A percentile compares a stretch with the other conserved stretches of the same genome.
Evolutionary conservation across 1,284 basidiomycete species (phyloP).

Genomic region (Pulveroboletus sp.): DNA sequence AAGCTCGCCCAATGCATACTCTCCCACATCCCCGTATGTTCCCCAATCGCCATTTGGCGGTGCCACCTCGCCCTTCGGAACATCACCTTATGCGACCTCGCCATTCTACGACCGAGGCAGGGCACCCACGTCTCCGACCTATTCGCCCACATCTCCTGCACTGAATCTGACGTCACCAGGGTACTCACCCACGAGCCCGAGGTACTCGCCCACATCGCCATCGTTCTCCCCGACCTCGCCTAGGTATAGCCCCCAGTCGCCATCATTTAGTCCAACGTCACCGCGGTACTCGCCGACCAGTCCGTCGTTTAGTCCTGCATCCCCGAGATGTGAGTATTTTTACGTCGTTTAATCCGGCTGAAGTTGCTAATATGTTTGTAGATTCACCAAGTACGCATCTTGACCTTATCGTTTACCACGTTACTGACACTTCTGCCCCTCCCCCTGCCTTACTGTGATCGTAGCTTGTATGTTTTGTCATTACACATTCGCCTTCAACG

Average conservation of each 20-base stretch:
- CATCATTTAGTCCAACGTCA: constrained; percentile 83
- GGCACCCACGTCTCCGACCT: constrained; percentile 76
- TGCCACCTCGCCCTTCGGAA: constrained; percentile 78
- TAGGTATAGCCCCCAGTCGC: constrained; percentile 77
- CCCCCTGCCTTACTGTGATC: constrained; percentile 15
- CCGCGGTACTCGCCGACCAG: constrained; percentile 84
- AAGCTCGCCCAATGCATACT: constrained; percentile 79
- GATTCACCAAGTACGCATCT: constrained; percentile 73
- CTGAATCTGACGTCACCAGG: constrained; percentile 79
- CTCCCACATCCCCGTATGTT: constrained; percentile 85
- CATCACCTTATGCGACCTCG: constrained; percentile 76
- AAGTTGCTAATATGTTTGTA: constrained; percentile 34
- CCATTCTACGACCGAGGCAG: constrained; percentile 71
- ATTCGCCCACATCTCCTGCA: constrained; percentile 81
- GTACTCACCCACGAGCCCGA: constrained; percentile 86
- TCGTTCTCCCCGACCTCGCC: constrained; percentile 86
- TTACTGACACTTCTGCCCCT: constrained; percentile 16
- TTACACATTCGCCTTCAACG: constrained; percentile 1
- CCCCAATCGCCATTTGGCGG: constrained; percentile 82
- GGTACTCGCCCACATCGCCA: constrained; percentile 82
- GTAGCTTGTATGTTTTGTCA: constrained; percentile 53
- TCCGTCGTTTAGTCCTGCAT: constrained; percentile 84
- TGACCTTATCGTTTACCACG: constrained; percentile 10
- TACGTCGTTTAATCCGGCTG: neutral
- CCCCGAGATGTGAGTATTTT: constrained; percentile 66